Conservation (phyloP, 192 early-diverging fungal species). For the Umbelopsis sp. region DNA sequence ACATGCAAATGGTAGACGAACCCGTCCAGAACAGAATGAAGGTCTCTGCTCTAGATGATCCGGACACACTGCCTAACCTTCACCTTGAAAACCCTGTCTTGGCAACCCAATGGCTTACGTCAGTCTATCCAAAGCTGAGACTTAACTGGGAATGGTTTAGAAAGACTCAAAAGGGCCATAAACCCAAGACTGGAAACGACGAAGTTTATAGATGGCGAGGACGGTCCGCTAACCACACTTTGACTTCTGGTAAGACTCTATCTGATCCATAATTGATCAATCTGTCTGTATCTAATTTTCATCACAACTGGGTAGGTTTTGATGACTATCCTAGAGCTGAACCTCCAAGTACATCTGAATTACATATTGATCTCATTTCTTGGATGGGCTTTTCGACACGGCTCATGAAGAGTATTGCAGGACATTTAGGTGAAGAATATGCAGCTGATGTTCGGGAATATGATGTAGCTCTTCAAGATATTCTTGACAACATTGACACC, state of each 20-base stretch:
- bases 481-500: constrained; percentile 58
- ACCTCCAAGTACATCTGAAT: constrained; percentile 70
- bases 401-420: constrained; percentile 60
- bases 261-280: not conserved
- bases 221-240: constrained; percentile 76
- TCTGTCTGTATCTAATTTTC: not conserved
- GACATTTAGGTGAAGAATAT: constrained; percentile 47
- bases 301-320: constrained; percentile 50
- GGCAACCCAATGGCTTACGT: constrained; percentile 43
- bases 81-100: constrained; percentile 47
- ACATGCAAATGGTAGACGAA: constrained; percentile 19
- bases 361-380: constrained; percentile 77
- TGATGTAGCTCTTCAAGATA: constrained; percentile 50
- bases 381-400: constrained; percentile 73
- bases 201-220: constrained; percentile 93
- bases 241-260: constrained; percentile 69
- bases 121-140: constrained; percentile 65
- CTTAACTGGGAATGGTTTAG: constrained; percentile 81
- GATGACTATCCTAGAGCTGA: constrained; percentile 92
- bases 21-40: constrained; percentile 16
- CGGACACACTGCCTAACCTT: constrained; percentile 26
- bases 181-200: constrained; percentile 47
- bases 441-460: constrained; percentile 60
- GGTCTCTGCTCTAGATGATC: constrained; percentile 27
- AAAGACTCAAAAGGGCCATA: constrained; percentile 73